phyloP scores from a whole-genome alignment of 208 protist genomes.

The Dictyostelium gargantuum region DNA sequence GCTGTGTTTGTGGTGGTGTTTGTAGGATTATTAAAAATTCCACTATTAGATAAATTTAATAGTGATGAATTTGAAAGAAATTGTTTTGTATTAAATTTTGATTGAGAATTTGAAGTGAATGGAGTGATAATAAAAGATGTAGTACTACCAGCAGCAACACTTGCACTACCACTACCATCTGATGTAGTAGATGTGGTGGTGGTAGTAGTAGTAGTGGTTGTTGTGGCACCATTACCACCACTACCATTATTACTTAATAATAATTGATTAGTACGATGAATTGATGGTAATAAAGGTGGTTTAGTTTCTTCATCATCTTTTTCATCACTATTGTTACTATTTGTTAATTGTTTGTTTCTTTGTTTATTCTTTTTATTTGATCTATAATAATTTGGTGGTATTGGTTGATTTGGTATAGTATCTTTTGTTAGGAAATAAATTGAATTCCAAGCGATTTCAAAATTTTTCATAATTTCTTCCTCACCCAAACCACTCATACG shows the following conservation, averaged over 20 bases:
- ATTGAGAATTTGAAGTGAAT: neutral
- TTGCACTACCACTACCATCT: neutral
- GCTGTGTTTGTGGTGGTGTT: neutral
- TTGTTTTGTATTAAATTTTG: constrained; percentile 1
- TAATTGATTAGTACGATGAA: constrained; percentile 6
- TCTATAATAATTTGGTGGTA: constrained; percentile 56
- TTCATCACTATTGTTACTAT: neutral
- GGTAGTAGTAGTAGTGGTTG: too few species aligned
- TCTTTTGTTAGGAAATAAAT: constrained; percentile 60
- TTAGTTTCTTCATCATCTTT: neutral
- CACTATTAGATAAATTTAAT: neutral
- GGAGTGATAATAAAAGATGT: constrained; percentile 5
- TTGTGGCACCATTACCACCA: neutral
- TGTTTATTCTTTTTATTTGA: constrained; percentile 60
- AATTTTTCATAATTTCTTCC: constrained; percentile 61
- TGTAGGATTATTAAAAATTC: neutral
- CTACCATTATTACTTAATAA: neutral
- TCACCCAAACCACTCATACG: constrained; percentile 24
- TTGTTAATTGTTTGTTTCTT: neutral
- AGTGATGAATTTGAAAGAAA: neutral
- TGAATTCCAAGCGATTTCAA: constrained; percentile 58
- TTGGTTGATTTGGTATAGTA: constrained; percentile 49
- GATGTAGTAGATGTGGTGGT: too few species aligned
- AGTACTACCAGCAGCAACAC: neutral
- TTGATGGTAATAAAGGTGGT: constrained; percentile 4